These are phyloP conservation scores for Raffaelea ambrosiae DNA, from an alignment of 2,329 filamentous ascomycete genomes.

Conservation along the genomic window DNA sequence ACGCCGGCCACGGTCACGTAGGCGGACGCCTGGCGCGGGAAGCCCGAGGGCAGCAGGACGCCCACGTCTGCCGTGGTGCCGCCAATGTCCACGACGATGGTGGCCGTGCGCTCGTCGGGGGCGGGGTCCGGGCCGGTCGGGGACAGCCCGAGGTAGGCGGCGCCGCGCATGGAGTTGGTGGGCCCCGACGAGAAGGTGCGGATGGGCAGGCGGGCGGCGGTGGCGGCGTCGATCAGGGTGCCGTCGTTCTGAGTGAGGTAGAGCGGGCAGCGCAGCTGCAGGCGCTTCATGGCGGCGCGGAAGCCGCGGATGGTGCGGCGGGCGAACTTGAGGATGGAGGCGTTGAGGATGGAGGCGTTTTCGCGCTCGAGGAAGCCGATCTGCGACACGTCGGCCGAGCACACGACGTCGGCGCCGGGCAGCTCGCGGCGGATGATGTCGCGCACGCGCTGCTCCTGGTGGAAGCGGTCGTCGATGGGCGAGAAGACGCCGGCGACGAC, in stretches of 20 bases:
- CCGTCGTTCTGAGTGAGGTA: constrained; percentile 45
- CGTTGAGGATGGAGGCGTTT: constrained; percentile 45
- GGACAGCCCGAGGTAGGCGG: constrained; percentile 33
- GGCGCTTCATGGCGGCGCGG: constrained; percentile 29
- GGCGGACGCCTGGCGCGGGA: constrained; percentile 37
- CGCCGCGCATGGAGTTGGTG: constrained; percentile 33
- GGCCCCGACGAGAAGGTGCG: constrained; percentile 30
- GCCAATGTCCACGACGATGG: constrained; percentile 43
- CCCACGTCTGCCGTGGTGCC: constrained; percentile 46
- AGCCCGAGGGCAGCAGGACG: constrained; percentile 35
- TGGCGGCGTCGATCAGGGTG: constrained; percentile 30
- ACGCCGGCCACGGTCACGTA: constrained; percentile 37
- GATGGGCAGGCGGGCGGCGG: constrained; percentile 35
- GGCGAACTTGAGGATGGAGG: constrained; percentile 39
- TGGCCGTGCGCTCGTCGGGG: constrained; percentile 6
- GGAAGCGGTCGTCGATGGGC: constrained; percentile 44
- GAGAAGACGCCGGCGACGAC: constrained; percentile 51
- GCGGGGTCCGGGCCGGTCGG: no score
- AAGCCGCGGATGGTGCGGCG: constrained; percentile 36
- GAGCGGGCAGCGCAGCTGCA: constrained; percentile 28
- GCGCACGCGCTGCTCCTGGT: constrained; percentile 41
- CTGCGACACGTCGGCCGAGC: constrained; percentile 23
- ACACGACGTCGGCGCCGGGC: constrained; percentile 19
- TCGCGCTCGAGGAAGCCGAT: constrained; percentile 37
- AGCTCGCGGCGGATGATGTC: constrained; percentile 38